Conservation (phyloP, 139 green algal genomes). For the Asterochloris erici region DNA sequence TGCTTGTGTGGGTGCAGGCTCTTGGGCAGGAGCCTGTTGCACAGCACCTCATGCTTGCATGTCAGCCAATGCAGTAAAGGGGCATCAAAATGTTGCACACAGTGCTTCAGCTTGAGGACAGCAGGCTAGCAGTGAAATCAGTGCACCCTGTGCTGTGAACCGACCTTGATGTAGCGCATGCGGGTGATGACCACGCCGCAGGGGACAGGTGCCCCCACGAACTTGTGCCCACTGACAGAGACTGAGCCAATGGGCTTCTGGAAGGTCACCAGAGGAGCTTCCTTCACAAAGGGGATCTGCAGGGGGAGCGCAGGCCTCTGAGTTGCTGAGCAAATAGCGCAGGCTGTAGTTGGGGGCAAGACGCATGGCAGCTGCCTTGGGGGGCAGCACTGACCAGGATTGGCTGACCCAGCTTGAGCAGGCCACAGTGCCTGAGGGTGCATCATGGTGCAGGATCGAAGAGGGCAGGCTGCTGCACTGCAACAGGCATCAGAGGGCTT, state of each 20-base stretch:
- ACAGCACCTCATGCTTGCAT: background rate
- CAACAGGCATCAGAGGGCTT: too few species aligned
- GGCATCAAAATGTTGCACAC: background rate
- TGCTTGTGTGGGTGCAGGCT: too few species aligned
- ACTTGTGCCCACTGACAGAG: constrained; percentile 93
- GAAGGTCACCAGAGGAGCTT: constrained; percentile 92
- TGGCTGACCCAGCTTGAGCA: too few species aligned
- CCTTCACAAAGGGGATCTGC: constrained; percentile 87
- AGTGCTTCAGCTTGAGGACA: background rate
- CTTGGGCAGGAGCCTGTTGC: too few species aligned
- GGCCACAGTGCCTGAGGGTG: too few species aligned
- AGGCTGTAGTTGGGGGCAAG: too few species aligned
- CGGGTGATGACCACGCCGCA: constrained; percentile 91
- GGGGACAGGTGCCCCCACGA: constrained; percentile 89
- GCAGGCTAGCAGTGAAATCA: too few species aligned
- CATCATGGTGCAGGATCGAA: too few species aligned
- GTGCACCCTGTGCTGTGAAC: too few species aligned
- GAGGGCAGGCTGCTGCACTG: too few species aligned
- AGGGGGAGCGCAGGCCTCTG: background rate
- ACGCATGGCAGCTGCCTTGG: too few species aligned
- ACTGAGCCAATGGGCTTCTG: constrained; percentile 94
- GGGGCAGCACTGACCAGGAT: too few species aligned
- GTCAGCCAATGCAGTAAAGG: background rate
- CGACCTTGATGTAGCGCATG: constrained; percentile 20
- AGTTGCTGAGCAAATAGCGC: background rate